Evolutionary conservation across 164 flowering plant genomes (phyloP), one percentile per base, ranked within the genome.

Genomic region (Vitis rupestris): DNA sequence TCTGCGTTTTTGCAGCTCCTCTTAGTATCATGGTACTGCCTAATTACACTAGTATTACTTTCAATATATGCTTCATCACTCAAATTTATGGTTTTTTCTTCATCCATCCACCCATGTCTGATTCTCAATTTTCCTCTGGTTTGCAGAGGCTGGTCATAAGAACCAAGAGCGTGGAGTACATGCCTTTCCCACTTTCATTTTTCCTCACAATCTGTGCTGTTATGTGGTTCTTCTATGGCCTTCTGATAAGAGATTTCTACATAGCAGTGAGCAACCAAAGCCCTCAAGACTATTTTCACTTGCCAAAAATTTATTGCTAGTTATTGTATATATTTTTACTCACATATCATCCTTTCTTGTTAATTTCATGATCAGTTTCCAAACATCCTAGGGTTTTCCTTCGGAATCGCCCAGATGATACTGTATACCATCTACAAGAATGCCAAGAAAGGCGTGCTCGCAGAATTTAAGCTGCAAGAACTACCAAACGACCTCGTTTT

Each of bases 211-310:
- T 92, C 1, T 81, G 89, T 44, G 89, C 97, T 3, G 66, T 81
- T 23, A 71, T 85, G 82, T 92, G 97, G 97, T 92, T 92, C 78
- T 82, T 78, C 73, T 90, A 90, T 58, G 95, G 95, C 19, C 70
- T 90, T 9, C 54, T 87, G 12, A 62, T 80, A 48, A 78, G 80
- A 12, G 97, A 92, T 56, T 72, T 48, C 47, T 90, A 68, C 76
- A 67, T 92, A 8, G 92, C 93, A 19, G 97, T 92, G 75, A 87
- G 84, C 74, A 11, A 30, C 16, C 11, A 58, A 19, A 0, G n/a
- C 10, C 47, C 44, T 37, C 44, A 37, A 37, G 44, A 37, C 44
- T 37, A 37, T 23, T 23, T 23, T 23, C 27, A 23, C 44, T 4
- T 37, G 44, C 7, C 27, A 37, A 37, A 3, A 37, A 37, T 37